Percentiles rank a stretch among this genome's conserved stretches.
Evolutionary conservation across 805 yeast genomes (phyloP).

Genomic region (Yarrowia sp.): DNA sequence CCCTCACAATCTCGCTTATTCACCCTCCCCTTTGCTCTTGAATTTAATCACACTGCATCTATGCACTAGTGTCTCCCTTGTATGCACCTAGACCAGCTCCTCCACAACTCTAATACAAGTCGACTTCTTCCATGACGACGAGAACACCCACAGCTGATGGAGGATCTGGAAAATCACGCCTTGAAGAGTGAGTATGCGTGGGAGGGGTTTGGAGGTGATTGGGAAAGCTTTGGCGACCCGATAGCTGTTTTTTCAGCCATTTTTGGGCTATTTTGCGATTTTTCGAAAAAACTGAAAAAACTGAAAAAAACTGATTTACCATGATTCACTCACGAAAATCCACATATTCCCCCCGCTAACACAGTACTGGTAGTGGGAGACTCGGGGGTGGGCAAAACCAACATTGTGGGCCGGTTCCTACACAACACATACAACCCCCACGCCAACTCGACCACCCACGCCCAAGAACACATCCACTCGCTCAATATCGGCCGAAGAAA

Average conservation of each 20-base stretch:
- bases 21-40: background rate
- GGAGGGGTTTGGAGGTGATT: background rate
- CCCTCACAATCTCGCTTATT: too few relatives aligned
- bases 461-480: conserved; percentile 96
- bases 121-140: conserved; percentile 30
- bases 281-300: too few relatives aligned
- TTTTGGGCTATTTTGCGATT: background rate
- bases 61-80: conserved; percentile 20
- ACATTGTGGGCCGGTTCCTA: conserved; percentile 89
- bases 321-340: background rate
- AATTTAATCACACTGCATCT: conserved; percentile 7
- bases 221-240: background rate
- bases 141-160: conserved; percentile 1
- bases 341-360: background rate
- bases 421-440: conserved; percentile 94
- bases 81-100: conserved; percentile 23
- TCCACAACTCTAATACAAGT: conserved; percentile 25
- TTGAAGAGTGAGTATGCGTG: conserved; percentile 20
- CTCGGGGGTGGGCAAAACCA: conserved; percentile 96
- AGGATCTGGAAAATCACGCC: conserved; percentile 21
- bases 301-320: background rate
- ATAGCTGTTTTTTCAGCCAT: background rate
- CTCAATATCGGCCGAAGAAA: conserved; percentile 93
- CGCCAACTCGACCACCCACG: conserved; percentile 96
- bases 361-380: conserved; percentile 92